phyloP scores from a whole-genome alignment of 2,329 filamentous ascomycete genomes.

The Coniochaeta prunicola region DNA sequence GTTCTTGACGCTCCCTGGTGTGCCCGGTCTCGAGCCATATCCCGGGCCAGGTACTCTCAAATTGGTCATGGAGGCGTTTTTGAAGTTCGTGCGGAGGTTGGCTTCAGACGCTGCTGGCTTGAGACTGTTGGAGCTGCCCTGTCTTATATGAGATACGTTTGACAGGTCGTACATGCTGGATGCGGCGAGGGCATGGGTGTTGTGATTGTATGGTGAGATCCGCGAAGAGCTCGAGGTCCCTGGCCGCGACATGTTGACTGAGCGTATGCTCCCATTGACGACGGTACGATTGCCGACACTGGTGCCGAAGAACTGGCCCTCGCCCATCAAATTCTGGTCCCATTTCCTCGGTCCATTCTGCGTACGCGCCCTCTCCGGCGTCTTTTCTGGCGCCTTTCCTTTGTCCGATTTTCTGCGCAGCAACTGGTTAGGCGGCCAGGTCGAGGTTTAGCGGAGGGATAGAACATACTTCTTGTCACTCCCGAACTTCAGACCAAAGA shows the following conservation, averaged over 20 bases:
- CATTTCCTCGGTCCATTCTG: constrained; percentile 19
- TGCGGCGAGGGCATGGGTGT: constrained; percentile 29
- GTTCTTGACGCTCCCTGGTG: constrained; percentile 22
- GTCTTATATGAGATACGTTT: constrained; percentile 11
- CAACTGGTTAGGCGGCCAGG: neutral
- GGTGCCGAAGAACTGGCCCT: constrained; percentile 28
- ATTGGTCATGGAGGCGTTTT: constrained; percentile 18
- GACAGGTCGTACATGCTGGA: constrained; percentile 39
- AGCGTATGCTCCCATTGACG: constrained; percentile 20
- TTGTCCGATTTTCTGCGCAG: neutral
- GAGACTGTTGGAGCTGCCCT: constrained; percentile 18
- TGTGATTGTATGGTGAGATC: constrained; percentile 20
- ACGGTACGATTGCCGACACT: constrained; percentile 25
- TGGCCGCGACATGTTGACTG: constrained; percentile 24
- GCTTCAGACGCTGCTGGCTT: constrained; percentile 29
- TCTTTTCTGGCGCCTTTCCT: constrained; percentile 5
- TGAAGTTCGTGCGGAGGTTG: constrained; percentile 28
- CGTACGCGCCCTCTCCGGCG: constrained; percentile 8
- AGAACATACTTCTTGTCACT: constrained; percentile 44
- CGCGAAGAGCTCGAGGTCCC: constrained; percentile 30
- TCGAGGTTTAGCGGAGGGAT: neutral
- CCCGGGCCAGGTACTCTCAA: constrained; percentile 20
- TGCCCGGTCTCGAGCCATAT: constrained; percentile 21
- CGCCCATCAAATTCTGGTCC: constrained; percentile 24
- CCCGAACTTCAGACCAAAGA: constrained; percentile 50